Evolutionary conservation across 2,329 filamentous ascomycete species (phyloP).

Genomic region (Clarireedia monteithiana): DNA sequence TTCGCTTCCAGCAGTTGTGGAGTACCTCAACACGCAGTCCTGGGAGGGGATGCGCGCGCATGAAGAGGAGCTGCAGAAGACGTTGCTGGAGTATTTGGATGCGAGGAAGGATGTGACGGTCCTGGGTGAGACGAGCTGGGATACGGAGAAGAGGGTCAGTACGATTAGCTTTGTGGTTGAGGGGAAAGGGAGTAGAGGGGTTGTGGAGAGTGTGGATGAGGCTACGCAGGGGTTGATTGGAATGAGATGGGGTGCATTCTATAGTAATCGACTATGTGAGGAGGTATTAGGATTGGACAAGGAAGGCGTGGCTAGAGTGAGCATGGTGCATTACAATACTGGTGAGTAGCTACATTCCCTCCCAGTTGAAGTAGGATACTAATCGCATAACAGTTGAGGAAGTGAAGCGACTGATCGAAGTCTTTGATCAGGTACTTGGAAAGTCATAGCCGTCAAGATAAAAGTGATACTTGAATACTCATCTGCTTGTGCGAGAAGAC

Average conservation of each 20-base stretch:
- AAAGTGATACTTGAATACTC: background rate
- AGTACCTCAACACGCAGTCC: constrained; percentile 45
- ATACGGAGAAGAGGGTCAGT: constrained; percentile 45
- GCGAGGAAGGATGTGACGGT: constrained; percentile 46
- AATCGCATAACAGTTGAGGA: constrained; percentile 42
- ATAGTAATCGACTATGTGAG: constrained; percentile 53
- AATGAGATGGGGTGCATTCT: constrained; percentile 62
- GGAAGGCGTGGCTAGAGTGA: constrained; percentile 62
- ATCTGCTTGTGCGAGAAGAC: background rate
- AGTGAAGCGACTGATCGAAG: constrained; percentile 42
- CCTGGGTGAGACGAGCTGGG: constrained; percentile 45
- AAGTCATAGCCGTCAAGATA: background rate
- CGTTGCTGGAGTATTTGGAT: constrained; percentile 52
- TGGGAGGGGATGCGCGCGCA: constrained; percentile 50
- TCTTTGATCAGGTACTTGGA: constrained; percentile 36
- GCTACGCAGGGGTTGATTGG: constrained; percentile 45
- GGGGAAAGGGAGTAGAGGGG: constrained; percentile 44
- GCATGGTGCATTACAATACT: constrained; percentile 67
- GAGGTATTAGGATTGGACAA: constrained; percentile 50
- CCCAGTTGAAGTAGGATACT: background rate
- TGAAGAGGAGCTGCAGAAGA: constrained; percentile 51
- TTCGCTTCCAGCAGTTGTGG: constrained; percentile 50
- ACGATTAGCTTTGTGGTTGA: constrained; percentile 60
- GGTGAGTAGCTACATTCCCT: constrained; percentile 33
- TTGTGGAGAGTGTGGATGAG: constrained; percentile 56